A percentile compares a stretch with the other conserved stretches of the same genome.
phyloP scores from a whole-genome alignment of 805 yeast genomes.

The Wickerhamomyces strasburgensis region DNA sequence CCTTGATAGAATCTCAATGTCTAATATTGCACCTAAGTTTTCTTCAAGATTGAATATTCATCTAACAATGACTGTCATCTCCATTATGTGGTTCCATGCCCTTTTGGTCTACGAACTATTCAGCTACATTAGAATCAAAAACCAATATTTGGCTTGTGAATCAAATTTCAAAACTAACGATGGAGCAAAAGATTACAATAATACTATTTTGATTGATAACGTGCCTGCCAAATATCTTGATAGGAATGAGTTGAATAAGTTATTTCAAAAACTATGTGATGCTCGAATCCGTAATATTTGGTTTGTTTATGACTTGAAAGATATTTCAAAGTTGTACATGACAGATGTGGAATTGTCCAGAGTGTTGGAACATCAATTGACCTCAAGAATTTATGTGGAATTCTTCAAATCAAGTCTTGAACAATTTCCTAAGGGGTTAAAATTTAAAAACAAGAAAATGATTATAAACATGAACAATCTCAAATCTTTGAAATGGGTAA shows the following conservation, averaged over 20 bases:
- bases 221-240: conserved; percentile 33
- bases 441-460: too few species aligned
- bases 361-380: conserved; percentile 36
- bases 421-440: not conserved
- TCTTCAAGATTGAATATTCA: conserved; percentile 54
- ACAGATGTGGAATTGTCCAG: conserved; percentile 27
- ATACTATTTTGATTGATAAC: conserved; percentile 39
- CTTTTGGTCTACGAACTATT: conserved; percentile 53
- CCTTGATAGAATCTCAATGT: conserved; percentile 64
- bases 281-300: conserved; percentile 55
- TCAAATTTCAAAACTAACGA: conserved; percentile 13
- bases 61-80: conserved; percentile 50
- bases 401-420: conserved; percentile 1
- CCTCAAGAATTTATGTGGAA: conserved; percentile 28
- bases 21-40: conserved; percentile 56
- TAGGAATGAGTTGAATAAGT: conserved; percentile 16
- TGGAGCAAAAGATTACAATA: conserved; percentile 24
- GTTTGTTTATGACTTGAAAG: conserved; percentile 46
- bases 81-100: conserved; percentile 52
- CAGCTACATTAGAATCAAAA: conserved; percentile 44
- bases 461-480: not conserved
- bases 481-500: conserved; percentile 1
- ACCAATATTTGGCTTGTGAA: conserved; percentile 32
- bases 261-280: conserved; percentile 29
- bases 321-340: conserved; percentile 30